phyloP scores from a whole-genome alignment of 148 eudicot genomes.

The Agrostemma githago region DNA sequence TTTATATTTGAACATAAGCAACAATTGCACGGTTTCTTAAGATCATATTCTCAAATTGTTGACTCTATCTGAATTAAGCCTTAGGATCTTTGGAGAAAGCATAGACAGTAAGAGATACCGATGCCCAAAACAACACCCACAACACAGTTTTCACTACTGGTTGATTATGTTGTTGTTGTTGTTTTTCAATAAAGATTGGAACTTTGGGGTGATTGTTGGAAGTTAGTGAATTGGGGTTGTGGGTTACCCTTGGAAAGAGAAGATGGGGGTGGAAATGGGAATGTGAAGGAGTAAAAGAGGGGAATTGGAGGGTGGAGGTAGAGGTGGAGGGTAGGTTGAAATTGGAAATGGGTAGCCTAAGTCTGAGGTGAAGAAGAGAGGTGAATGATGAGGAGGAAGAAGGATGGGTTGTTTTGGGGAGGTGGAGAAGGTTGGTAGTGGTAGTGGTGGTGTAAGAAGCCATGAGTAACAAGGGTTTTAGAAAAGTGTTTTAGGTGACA shows the following conservation, averaged over 20 bases:
- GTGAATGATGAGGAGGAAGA: slow-evolving; percentile 2
- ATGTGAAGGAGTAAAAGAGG: slow-evolving; percentile 10
- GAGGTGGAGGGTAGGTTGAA: too few relatives aligned
- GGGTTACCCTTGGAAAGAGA: slow-evolving; percentile 26
- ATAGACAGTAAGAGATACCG: slow-evolving; percentile 62
- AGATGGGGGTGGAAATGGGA: too few relatives aligned
- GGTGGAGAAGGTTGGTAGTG: slow-evolving; percentile 5
- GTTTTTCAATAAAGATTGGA: slow-evolving; percentile 19
- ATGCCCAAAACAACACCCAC: slow-evolving; percentile 81
- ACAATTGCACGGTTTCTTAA: too few relatives aligned
- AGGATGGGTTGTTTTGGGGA: slow-evolving; percentile 21
- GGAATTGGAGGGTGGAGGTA: slow-evolving; percentile 12
- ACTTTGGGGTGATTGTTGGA: slow-evolving; percentile 19
- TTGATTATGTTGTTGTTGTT: background rate
- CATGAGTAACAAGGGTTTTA: slow-evolving; percentile 11
- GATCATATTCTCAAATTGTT: too few relatives aligned
- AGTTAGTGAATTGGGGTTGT: slow-evolving; percentile 16
- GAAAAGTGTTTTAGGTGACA: background rate
- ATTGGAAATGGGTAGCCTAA: slow-evolving; percentile 11
- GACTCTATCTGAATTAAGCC: too few relatives aligned
- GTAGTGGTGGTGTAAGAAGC: slow-evolving; percentile 9
- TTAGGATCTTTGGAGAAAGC: slow-evolving; percentile 74
- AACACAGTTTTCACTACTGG: slow-evolving; percentile 55
- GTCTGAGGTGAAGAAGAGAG: background rate
- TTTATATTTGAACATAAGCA: too few relatives aligned